These are phyloP conservation scores for Phaseolus lunatus DNA, from an alignment of 306 rosid genomes.

Conservation along the genomic window DNA sequence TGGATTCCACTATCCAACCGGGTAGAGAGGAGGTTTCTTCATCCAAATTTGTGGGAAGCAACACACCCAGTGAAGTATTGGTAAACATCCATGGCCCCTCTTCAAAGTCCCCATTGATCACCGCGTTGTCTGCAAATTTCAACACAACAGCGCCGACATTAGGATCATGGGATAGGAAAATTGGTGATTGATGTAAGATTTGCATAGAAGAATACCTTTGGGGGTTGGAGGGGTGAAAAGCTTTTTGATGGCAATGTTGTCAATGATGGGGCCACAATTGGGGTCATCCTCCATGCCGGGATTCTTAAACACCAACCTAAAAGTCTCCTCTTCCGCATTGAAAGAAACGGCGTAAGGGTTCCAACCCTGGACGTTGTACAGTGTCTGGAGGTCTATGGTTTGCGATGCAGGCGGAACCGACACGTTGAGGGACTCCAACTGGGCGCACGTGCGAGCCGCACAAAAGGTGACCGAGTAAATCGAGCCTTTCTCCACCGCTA, in stretches of 20 bases:
- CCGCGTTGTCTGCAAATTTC: slow-evolving; percentile 72
- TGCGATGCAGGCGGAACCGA: slow-evolving; percentile 81
- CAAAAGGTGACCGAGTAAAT: slow-evolving; percentile 85
- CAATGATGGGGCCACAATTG: slow-evolving; percentile 96
- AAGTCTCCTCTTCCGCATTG: slow-evolving; percentile 60
- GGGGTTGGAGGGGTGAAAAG: slow-evolving; percentile 80
- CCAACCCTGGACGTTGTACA: slow-evolving; percentile 94
- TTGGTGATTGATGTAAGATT: too few relatives aligned
- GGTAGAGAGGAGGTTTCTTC: slow-evolving; percentile 86
- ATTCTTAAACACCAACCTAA: slow-evolving; percentile 69
- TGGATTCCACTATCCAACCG: slow-evolving; percentile 91
- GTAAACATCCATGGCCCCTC: slow-evolving; percentile 96
- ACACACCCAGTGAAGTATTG: slow-evolving; percentile 83
- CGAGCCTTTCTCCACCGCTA: slow-evolving; percentile 81
- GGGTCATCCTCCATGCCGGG: slow-evolving; percentile 99
- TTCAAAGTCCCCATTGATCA: slow-evolving; percentile 83
- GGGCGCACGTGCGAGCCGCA: slow-evolving; percentile 98
- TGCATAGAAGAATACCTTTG: slow-evolving; percentile 59
- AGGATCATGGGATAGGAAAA: too few relatives aligned
- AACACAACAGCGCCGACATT: neutral
- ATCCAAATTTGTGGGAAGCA: slow-evolving; percentile 91
- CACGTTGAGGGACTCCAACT: slow-evolving; percentile 84
- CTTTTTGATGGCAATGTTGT: slow-evolving; percentile 85
- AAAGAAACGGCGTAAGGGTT: slow-evolving; percentile 92
- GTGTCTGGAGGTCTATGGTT: slow-evolving; percentile 86